Evolutionary conservation across 192 early-diverging fungal genomes (phyloP), one percentile per base, ranked within the genome.

Genomic region (Entrophospora sp.): DNA sequence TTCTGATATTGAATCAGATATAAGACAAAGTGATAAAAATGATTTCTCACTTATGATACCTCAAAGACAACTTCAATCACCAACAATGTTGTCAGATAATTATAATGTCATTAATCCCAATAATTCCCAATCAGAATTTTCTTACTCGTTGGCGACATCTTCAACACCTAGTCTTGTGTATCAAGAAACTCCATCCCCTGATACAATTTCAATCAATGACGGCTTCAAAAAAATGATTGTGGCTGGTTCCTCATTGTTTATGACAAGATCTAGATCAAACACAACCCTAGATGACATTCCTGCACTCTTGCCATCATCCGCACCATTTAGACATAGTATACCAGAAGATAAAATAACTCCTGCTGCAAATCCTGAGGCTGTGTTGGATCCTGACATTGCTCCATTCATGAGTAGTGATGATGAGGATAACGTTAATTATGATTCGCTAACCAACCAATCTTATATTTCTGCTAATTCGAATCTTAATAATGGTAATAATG

Each of bases 391-490:
- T 16, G 83, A 85, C 44, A 79, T 85, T n/a, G 83, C 76, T 9
- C 74, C 75, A 0, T 84, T 79, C 55, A 78, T 76, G 78, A 79
- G 73, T n/a, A n/a, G n/a, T 0, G 83, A 86, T 22, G 85, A 86
- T n/a, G 84, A 87, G 25, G 79, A 79, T 16, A 75, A 79, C 25
- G 69, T 69, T 7, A 48, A 60, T 38, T 74, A 73, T 31, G 79
- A 81, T 43, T 66, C 72, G 0, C 73, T 72, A 71, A 55, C 64
- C 2, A 77, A 69, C 61, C 72, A 78, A 1, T 66, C 72, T 30
- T 79, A 70, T 49, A 5, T 73, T 14, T 35, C 71, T 7, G 31
- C 70, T 10, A 43, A 64, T 45, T n/a, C 60, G 18, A 27, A 66
- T 38, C 56, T 16, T 27, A 22, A 64, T 8, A 16, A 46, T 40